These are phyloP conservation scores for Amauroascus verrucosus DNA, from an alignment of 2,329 filamentous ascomycete species.

Conservation along the genomic window DNA sequence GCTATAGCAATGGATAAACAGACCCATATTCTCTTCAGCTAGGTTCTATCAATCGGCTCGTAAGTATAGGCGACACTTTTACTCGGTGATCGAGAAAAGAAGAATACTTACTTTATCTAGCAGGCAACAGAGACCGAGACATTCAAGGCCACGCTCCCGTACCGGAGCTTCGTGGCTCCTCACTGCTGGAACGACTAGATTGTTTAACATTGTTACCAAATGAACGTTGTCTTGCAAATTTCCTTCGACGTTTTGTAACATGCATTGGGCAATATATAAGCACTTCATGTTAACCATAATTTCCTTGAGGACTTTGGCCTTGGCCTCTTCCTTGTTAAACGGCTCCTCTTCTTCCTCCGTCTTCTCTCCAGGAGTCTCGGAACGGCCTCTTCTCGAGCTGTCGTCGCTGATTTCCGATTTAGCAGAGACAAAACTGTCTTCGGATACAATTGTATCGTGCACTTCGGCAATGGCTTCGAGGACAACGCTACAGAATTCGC, in stretches of 20 bases:
- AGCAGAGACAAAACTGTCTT: constrained; percentile 90
- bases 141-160: constrained; percentile 78
- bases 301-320: constrained; percentile 62
- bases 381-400: constrained; percentile 41
- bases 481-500: constrained; percentile 46
- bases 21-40: constrained; percentile 78
- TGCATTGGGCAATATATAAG: constrained; percentile 91
- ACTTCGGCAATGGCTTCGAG: constrained; percentile 93
- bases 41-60: constrained; percentile 47
- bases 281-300: constrained; percentile 98
- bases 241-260: constrained; percentile 85
- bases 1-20: constrained; percentile 93
- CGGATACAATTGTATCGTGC: constrained; percentile 73
- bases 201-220: constrained; percentile 96
- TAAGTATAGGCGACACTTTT: neutral
- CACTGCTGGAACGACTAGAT: constrained; percentile 88
- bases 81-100: neutral
- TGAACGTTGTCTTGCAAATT: constrained; percentile 81
- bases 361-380: constrained; percentile 39
- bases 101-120: constrained; percentile 58
- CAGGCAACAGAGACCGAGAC: constrained; percentile 80
- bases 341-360: constrained; percentile 49
- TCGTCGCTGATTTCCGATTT: constrained; percentile 69
- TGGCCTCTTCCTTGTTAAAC: constrained; percentile 48
- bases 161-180: constrained; percentile 87